Percentiles rank a stretch among this genome's conserved stretches.
phyloP scores from a whole-genome alignment of 768 basidiomycete species.

The Lyophyllum decastes region DNA sequence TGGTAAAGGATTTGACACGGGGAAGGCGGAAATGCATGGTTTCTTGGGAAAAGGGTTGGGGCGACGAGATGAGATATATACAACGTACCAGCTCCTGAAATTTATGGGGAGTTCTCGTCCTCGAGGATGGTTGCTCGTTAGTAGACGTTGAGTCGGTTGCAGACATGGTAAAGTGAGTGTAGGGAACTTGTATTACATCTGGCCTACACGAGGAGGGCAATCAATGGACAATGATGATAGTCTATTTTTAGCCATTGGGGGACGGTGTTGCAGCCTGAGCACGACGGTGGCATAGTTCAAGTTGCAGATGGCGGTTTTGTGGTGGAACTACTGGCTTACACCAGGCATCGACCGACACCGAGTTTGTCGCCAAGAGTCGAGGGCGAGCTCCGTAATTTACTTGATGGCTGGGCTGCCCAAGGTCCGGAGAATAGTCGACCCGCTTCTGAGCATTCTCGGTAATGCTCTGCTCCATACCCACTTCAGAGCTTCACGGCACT shows the following conservation, averaged over 20 bases:
- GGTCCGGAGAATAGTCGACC: background rate
- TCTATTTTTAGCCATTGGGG: constrained; percentile 7
- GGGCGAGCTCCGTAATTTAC: background rate
- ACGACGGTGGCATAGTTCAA: too few relatives aligned
- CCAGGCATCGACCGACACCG: background rate
- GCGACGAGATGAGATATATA: constrained; percentile 5
- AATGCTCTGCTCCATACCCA: background rate
- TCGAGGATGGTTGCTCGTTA: constrained; percentile 11
- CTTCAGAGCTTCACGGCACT: background rate
- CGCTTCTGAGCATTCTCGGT: background rate
- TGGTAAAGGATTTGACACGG: constrained; percentile 42
- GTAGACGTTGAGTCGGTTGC: constrained; percentile 9
- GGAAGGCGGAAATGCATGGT: constrained; percentile 51
- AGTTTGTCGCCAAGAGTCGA: background rate
- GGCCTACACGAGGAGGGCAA: background rate
- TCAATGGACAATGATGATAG: background rate
- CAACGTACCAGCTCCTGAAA: constrained; percentile 21
- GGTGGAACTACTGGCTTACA: background rate
- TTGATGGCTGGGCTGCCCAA: background rate
- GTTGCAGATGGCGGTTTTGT: background rate
- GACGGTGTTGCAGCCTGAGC: too few relatives aligned
- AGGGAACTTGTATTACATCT: constrained; percentile 1
- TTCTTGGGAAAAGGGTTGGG: background rate
- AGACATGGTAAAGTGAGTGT: constrained; percentile 6
- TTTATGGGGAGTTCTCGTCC: constrained; percentile 18